A percentile compares a stretch with the other conserved stretches of the same genome.
phyloP scores from a whole-genome alignment of 345 rosid genomes.

The Hibiscus trionum region DNA sequence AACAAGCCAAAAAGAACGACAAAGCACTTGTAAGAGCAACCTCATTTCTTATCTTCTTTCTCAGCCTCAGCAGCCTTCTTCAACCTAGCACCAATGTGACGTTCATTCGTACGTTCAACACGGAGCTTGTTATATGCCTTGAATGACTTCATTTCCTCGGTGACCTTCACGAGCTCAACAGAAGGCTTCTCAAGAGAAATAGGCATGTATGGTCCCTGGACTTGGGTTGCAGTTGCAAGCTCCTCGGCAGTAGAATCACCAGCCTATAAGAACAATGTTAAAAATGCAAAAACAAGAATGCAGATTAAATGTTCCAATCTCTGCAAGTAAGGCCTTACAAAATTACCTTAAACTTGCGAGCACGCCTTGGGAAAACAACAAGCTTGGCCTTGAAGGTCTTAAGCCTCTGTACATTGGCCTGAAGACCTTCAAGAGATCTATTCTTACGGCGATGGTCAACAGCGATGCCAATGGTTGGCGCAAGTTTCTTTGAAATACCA shows the following conservation, averaged over 20 bases:
- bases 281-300: neutral
- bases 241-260: neutral
- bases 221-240: neutral
- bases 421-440: neutral
- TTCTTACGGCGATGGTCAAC: neutral
- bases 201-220: neutral
- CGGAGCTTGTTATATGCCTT: neutral
- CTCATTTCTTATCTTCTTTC: neutral
- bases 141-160: neutral
- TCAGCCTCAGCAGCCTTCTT: neutral
- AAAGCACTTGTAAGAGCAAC: neutral
- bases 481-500: neutral
- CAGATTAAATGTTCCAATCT: neutral
- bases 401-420: neutral
- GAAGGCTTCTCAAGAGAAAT: neutral
- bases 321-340: neutral
- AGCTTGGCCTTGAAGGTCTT: neutral
- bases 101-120: neutral
- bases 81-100: neutral
- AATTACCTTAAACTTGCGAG: neutral
- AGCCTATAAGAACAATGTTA: neutral
- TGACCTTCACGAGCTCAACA: neutral
- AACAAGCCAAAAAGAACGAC: neutral
- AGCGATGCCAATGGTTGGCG: neutral
- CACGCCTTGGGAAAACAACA: neutral